Evolutionary conservation across 108 stramenopile genomes (phyloP).

Genomic region (Nannochloropsis gaditana): DNA sequence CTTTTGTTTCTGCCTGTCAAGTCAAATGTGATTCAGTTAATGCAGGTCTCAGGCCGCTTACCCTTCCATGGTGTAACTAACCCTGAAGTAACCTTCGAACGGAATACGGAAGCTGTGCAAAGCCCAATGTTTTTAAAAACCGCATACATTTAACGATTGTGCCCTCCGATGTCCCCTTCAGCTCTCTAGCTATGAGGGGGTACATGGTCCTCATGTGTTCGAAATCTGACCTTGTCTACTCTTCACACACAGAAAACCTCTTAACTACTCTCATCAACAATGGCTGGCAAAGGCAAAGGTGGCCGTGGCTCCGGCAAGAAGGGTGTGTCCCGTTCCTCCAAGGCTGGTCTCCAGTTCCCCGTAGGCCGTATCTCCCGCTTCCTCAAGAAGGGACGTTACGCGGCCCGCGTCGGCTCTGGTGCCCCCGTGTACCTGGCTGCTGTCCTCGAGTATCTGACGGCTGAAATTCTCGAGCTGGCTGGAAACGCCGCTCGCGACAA

Average conservation of each 20-base stretch:
- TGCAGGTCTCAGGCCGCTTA: no score
- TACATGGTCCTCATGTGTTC: no score
- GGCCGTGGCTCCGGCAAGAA: constrained; percentile 64
- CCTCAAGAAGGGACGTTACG: constrained; percentile 88
- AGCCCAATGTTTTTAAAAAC: no score
- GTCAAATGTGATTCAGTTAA: no score
- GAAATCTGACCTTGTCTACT: no score
- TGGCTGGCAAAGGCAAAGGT: constrained; percentile 60
- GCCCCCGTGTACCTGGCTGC: constrained; percentile 91
- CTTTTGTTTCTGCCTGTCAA: no score
- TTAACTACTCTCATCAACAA: neutral
- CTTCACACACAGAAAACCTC: neutral
- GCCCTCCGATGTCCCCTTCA: no score
- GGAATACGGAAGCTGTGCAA: no score
- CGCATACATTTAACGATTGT: no score
- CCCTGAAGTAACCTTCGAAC: no score
- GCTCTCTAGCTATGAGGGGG: no score
- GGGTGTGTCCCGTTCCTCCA: constrained; percentile 70
- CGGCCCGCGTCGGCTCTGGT: constrained; percentile 77
- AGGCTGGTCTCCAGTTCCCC: constrained; percentile 95
- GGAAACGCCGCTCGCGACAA: constrained; percentile 57
- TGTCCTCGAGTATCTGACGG: constrained; percentile 74
- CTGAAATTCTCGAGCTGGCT: constrained; percentile 55
- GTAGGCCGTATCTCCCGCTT: constrained; percentile 91
- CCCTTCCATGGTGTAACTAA: no score